Base-by-base conservation (phyloP, 495 filamentous ascomycete genomes). In the Penicillium odoratum region DNA sequence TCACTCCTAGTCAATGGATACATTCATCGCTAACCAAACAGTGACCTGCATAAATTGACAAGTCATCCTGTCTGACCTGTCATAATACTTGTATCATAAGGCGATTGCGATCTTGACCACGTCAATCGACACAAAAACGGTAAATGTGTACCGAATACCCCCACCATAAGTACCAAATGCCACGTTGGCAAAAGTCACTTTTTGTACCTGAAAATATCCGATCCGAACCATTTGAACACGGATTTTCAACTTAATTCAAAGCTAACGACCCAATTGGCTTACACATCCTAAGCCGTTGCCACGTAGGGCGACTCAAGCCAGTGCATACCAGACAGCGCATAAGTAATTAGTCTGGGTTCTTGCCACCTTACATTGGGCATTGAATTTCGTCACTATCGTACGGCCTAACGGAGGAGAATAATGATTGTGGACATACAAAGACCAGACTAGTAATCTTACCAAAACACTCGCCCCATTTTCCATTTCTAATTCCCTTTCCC, bases 261-360 rank as follows among this genome's bases (percentile, higher is more conserved):
- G 38, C 38, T 28, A 16, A 48, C 31, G 21, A 36, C 29, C 43
- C 38, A 51, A 58, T 62, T 62, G 59, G 49, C 31, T 38, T 34
- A 48, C 47, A 48, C 51, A 28, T 54, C 11, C 46, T 44, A 47
- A 64, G 57, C 60, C 60, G 57, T 57, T 66, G 64, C 64, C 64
- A 66, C 64, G 64, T 66, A 64, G 64, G 57, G 55, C 51, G 47
- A 34, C 51, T 55, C 38, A 31, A 51, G 28, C 33, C 47, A 13
- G 47, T 49, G 47, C 47, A 49, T 56, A 55, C 46, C 49, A 29
- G 56, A 63, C 60, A 63, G 48, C 60, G 21, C 50, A 62, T 26
- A 36, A 10, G 38, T 6, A 40, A 16, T 40, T 28, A 31, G 28
- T 16, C 45, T 47, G 28, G 2, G 47, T 18, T 44, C 25, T 47